Evolutionary conservation across 2,329 filamentous ascomycete species (phyloP), one percentile per base, ranked within the genome.

Genomic region (Ophiostoma montium): DNA sequence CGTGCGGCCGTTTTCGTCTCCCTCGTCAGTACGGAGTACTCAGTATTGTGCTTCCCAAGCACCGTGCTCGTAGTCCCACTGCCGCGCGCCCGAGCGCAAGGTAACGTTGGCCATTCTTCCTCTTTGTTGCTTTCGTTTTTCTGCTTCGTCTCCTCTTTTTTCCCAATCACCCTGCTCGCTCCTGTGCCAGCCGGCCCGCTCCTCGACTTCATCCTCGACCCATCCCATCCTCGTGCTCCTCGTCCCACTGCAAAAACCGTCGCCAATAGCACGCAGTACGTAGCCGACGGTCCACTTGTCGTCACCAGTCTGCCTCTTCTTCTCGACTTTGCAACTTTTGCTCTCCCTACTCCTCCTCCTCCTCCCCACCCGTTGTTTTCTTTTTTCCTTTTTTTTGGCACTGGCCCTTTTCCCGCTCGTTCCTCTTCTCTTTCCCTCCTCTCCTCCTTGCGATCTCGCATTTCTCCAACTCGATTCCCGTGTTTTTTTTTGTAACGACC

Each of bases 181-280:
- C 21, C 23, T 42, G 30, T 42, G 39, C 39, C 39, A 23, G 30
- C 39, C 39, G 39, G 39, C 39, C 39, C 39, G 39, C 39, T 23
- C 39, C 21, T 42, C 23, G 39, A 30, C 23, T 27, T 4, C 23
- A 27, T 27, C 15, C 38, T 27, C 21, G 38, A 41, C 38, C 38
- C 38, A 41, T 23, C 27, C 38, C 38, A 21, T 46, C 44, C 8
- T 23, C 32, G 11, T 39, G 13, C 16, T 27, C 15, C 23, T 42
- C 48, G 49, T 50, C 49, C 45, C 49, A 47, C 49, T 33, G 27
- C 43, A 41, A 46, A 47, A 30, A 38, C 16, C 84, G 13, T 44
- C 38, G 44, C 49, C 49, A 47, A 50, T 50, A 33, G 44, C 36
- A 47, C 6, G 45, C n/a, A 38, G 36, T 38, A 42, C 36, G 15